Percentiles rank a stretch among this genome's conserved stretches.
phyloP scores from a whole-genome alignment of 2,329 filamentous ascomycete species.

The Mariannaea sp. region DNA sequence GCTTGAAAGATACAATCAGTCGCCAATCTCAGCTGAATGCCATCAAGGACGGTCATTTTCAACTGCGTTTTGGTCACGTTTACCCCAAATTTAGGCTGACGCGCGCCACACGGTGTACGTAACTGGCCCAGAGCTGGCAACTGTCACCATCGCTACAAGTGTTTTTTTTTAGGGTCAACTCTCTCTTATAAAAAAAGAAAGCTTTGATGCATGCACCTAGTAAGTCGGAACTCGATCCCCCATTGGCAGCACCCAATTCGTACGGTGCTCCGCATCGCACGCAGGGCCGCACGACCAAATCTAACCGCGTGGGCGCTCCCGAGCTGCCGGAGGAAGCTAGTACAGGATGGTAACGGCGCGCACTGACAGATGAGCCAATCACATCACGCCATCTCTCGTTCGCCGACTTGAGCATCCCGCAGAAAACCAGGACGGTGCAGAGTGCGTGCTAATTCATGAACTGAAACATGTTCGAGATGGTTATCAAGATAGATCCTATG shows the following conservation, averaged over 20 bases:
- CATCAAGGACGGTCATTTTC: background rate
- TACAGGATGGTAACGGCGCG: constrained; percentile 29
- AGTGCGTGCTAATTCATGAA: too few relatives aligned
- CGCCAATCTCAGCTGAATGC: background rate
- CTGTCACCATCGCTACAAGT: constrained; percentile 11
- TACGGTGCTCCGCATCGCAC: constrained; percentile 30
- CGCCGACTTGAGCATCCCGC: constrained; percentile 5
- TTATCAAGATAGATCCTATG: background rate
- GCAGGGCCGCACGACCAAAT: constrained; percentile 22
- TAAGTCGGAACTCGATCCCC: background rate
- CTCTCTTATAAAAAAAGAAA: too few relatives aligned
- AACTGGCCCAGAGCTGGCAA: constrained; percentile 8
- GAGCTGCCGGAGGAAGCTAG: constrained; percentile 33
- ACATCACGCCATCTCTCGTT: constrained; percentile 6
- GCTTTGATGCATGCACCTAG: background rate
- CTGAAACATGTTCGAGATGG: background rate
- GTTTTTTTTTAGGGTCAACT: constrained; percentile 4
- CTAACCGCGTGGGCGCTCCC: constrained; percentile 32
- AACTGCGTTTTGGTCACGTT: background rate
- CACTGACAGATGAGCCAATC: constrained; percentile 25
- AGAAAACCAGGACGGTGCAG: background rate
- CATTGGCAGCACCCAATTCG: constrained; percentile 9
- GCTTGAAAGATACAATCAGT: background rate
- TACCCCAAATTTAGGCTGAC: constrained; percentile 10
- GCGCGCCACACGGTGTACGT: constrained; percentile 1